These are phyloP conservation scores for Trichophyton mentagrophytes DNA, from an alignment of 2,329 filamentous ascomycete genomes.

Conservation along the genomic window DNA sequence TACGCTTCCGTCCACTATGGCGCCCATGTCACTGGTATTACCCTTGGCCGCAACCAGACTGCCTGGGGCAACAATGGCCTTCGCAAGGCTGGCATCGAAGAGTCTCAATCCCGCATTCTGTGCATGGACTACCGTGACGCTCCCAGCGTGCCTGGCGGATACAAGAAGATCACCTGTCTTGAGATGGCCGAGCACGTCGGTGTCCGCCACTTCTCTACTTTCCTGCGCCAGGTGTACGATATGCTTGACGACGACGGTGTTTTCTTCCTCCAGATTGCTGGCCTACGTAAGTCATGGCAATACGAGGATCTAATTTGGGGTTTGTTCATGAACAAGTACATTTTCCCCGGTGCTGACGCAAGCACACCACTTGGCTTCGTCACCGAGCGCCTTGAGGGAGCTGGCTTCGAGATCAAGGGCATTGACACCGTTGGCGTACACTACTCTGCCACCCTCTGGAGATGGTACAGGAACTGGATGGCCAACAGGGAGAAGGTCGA, in stretches of 20 bases:
- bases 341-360: slow-evolving; percentile 94
- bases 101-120: slow-evolving; percentile 80
- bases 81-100: slow-evolving; percentile 64
- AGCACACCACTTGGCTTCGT: slow-evolving; percentile 86
- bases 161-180: slow-evolving; percentile 91
- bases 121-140: slow-evolving; percentile 98
- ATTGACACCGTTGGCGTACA: slow-evolving; percentile 92
- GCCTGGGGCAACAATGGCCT: slow-evolving; percentile 91
- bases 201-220: slow-evolving; percentile 70
- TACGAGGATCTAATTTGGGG: slow-evolving; percentile 98
- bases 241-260: slow-evolving; percentile 95
- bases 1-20: slow-evolving; percentile 90
- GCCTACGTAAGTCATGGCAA: slow-evolving; percentile 89
- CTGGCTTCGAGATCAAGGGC: slow-evolving; percentile 81
- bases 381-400: slow-evolving; percentile 69
- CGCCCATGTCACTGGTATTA: slow-evolving; percentile 74
- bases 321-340: slow-evolving; percentile 98
- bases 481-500: slow-evolving; percentile 83
- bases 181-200: slow-evolving; percentile 99
- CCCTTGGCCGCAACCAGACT: slow-evolving; percentile 89
- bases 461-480: slow-evolving; percentile 98
- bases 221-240: slow-evolving; percentile 76
- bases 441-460: slow-evolving; percentile 92
- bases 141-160: slow-evolving; percentile 61
- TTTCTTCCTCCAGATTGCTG: slow-evolving; percentile 92